phyloP scores from a whole-genome alignment of 1,139 yeast genomes.

The Ogataea hybrid region DNA sequence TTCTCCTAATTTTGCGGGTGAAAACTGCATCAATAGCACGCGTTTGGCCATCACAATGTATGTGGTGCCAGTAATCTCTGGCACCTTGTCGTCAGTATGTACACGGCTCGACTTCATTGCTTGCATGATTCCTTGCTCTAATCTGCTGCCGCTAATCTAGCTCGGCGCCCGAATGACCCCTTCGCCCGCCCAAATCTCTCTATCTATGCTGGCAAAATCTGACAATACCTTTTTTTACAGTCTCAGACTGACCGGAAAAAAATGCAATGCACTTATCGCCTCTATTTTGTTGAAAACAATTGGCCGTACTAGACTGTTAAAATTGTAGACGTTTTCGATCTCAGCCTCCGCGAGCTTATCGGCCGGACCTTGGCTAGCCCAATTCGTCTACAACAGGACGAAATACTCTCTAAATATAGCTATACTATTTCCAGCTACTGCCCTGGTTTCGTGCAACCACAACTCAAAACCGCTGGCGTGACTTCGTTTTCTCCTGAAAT shows the following conservation, averaged over 20 bases:
- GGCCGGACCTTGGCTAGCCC: background rate
- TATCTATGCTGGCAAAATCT: background rate
- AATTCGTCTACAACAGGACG: background rate
- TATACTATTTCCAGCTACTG: no score
- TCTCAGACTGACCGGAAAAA: background rate
- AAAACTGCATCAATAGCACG: constrained; percentile 2
- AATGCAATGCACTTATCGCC: background rate
- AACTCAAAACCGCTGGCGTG: no score
- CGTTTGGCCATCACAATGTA: background rate
- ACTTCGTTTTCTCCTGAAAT: no score
- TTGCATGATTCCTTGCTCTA: no score
- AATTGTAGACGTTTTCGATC: background rate
- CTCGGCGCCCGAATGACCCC: no score
- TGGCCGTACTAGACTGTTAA: background rate
- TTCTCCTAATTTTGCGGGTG: constrained; percentile 11
- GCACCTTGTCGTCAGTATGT: no score
- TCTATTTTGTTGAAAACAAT: background rate
- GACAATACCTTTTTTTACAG: background rate
- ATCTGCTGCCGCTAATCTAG: no score
- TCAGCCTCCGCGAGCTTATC: background rate
- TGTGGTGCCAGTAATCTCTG: no score
- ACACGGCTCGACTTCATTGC: no score
- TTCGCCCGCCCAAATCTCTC: background rate
- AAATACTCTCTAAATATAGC: no score
- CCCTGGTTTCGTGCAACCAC: no score